Evolutionary conservation across 169 alveolate species (phyloP).

Genomic region (Cryptosporidium ubiquitum): DNA sequence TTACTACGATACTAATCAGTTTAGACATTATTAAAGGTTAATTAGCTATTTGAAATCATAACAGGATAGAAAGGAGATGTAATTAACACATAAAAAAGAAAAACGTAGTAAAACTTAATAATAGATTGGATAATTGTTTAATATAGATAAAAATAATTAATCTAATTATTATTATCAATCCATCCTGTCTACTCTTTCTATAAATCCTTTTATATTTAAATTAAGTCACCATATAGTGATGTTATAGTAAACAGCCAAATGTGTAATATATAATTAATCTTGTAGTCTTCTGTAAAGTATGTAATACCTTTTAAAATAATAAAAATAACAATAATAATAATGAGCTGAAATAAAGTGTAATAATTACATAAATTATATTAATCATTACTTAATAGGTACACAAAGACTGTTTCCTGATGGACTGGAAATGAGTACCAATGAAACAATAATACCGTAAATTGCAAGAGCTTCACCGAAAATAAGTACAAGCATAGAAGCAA

Average conservation of each 20-base stretch:
- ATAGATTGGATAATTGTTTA: not conserved
- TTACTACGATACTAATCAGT: too few species aligned
- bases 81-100: too few species aligned
- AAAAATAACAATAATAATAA: too few species aligned
- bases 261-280: too few species aligned
- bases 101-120: too few species aligned
- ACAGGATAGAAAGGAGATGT: not conserved
- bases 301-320: not conserved
- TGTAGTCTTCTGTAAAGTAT: not conserved
- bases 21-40: not conserved
- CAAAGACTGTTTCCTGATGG: conserved; percentile 21
- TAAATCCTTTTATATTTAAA: not conserved
- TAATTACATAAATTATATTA: not conserved
- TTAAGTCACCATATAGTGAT: not conserved
- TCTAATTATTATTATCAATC: not conserved
- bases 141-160: not conserved
- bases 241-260: too few species aligned
- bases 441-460: conserved; percentile 86
- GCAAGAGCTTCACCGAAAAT: conserved; percentile 91
- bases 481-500: conserved; percentile 89
- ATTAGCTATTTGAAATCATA: too few species aligned
- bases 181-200: not conserved
- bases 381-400: conserved; percentile 23
- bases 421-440: conserved; percentile 80
- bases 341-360: not conserved